Base-by-base conservation (phyloP, 306 rosid species). In the Quillaja saponaria region DNA sequence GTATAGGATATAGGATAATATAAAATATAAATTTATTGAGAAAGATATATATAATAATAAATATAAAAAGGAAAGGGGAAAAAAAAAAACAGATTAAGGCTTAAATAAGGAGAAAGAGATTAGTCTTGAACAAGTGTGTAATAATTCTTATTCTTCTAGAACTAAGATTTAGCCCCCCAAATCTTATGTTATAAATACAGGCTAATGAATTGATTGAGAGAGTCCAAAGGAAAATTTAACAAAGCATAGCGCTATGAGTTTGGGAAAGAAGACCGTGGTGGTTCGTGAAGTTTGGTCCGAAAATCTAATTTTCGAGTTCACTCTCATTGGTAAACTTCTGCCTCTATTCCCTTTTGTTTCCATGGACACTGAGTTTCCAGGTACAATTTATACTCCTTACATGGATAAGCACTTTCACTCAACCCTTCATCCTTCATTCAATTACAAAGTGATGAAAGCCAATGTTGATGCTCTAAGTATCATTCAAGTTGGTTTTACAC, bases 291-390 rank as follows among this genome's bases (percentile, higher is more conserved):
- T 58, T 40, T 58, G 64, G 64, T 37, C 49, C 3, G 13, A 12
- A 0, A 68, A 68, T 68, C 13, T 58, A 10, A 6, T 1, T 0
- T 0, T 0, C 7, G 67, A 69, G 44, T 51, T 69, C 8, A 6
- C 67, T 9, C 58, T 16, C 19, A 18, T 69, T 0, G 38, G 40
- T 1, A 4, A 15, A 6, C 5, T 16, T 16, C 15, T 41, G 7
- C 14, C 28, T 10, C 0, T 0, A 0, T 46, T 13, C 17, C 42
- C 34, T 13, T 39, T 59, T 18, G 47, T 8, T 19, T 40, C 74
- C 17, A 13, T 73, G 3, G 73, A 66, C 48, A 73, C 58, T 0
- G 72, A 66, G 16, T 66, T 52, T 25, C 58, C 78, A 0, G 78
- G 73, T 25, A 28, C 34, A 5, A 17, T 58, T 10, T 56, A 12